phyloP scores from a whole-genome alignment of 257 asterid genomes.

The Oldenlandia corymbosa region DNA sequence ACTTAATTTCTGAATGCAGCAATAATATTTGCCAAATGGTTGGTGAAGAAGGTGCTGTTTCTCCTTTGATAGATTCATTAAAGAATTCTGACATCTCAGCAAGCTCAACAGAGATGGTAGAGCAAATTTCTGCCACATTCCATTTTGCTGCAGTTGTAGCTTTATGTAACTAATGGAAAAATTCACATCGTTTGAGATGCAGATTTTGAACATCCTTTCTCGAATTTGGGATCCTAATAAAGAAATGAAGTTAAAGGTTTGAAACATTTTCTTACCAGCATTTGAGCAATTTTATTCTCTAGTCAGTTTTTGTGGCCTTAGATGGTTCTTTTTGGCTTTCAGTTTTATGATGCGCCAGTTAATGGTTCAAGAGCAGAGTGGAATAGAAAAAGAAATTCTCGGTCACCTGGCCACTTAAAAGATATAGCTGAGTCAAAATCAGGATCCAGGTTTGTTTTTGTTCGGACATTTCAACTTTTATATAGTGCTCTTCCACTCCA shows the following conservation, averaged over 20 bases:
- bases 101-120: slow-evolving; percentile 48
- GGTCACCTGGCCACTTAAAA: slow-evolving; percentile 21
- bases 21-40: slow-evolving; percentile 57
- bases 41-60: slow-evolving; percentile 66
- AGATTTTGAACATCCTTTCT: slow-evolving; percentile 68
- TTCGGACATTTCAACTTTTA: slow-evolving; percentile 7
- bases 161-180: slow-evolving; percentile 19
- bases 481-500: background rate
- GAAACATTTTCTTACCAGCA: slow-evolving; percentile 16
- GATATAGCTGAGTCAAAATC: slow-evolving; percentile 26
- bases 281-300: slow-evolving; percentile 7
- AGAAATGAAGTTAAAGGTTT: slow-evolving; percentile 65
- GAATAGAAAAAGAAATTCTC: slow-evolving; percentile 21
- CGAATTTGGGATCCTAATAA: slow-evolving; percentile 77
- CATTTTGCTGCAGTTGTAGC: slow-evolving; percentile 2
- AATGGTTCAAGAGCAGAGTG: slow-evolving; percentile 33
- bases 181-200: slow-evolving; percentile 26
- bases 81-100: slow-evolving; percentile 40
- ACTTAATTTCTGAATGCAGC: slow-evolving; percentile 42
- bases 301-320: slow-evolving; percentile 15
- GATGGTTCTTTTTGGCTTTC: slow-evolving; percentile 19
- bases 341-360: slow-evolving; percentile 51
- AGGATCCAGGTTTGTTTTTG: slow-evolving; percentile 42
- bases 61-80: slow-evolving; percentile 50
- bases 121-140: slow-evolving; percentile 13